phyloP scores from a whole-genome alignment of 2,329 filamentous ascomycete species.

The Geosmithia flava region DNA sequence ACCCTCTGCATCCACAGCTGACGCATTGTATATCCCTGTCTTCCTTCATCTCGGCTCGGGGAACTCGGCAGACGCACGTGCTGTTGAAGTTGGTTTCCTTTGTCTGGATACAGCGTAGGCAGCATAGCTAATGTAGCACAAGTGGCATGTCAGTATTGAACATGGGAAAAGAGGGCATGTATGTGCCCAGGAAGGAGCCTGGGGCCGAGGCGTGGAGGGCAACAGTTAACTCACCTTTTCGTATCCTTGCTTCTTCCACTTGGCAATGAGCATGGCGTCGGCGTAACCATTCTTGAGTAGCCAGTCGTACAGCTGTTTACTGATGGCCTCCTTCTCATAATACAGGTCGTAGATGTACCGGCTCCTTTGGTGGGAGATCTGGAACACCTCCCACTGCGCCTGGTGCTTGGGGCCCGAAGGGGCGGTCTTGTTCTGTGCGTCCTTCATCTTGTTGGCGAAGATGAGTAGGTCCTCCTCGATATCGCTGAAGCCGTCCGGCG shows the following conservation, averaged over 20 bases:
- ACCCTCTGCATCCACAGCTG: constrained; percentile 87
- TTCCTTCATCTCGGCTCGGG: constrained; percentile 79
- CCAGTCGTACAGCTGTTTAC: constrained; percentile 87
- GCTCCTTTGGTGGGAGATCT: constrained; percentile 84
- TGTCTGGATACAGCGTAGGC: constrained; percentile 92
- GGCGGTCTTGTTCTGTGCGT: constrained; percentile 81
- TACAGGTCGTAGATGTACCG: constrained; percentile 96
- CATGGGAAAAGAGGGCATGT: not conserved
- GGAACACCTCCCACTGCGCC: constrained; percentile 93
- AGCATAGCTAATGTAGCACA: constrained; percentile 58
- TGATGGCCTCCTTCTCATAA: constrained; percentile 95
- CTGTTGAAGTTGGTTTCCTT: constrained; percentile 99
- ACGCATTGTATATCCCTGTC: constrained; percentile 87
- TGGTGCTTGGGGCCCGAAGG: constrained; percentile 76
- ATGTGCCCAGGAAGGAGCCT: not conserved
- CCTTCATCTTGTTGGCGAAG: constrained; percentile 86
- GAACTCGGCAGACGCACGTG: constrained; percentile 94
- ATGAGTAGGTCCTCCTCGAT: constrained; percentile 79
- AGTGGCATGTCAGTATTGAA: not conserved
- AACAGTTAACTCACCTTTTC: constrained; percentile 58
- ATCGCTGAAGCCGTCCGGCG: constrained; percentile 76
- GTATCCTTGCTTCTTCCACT: constrained; percentile 99
- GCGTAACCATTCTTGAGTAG: constrained; percentile 93
- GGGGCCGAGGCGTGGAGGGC: no score
- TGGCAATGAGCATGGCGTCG: constrained; percentile 89